Conservation (phyloP, 164 flowering plant genomes). For the Paratinospora sagittata region DNA sequence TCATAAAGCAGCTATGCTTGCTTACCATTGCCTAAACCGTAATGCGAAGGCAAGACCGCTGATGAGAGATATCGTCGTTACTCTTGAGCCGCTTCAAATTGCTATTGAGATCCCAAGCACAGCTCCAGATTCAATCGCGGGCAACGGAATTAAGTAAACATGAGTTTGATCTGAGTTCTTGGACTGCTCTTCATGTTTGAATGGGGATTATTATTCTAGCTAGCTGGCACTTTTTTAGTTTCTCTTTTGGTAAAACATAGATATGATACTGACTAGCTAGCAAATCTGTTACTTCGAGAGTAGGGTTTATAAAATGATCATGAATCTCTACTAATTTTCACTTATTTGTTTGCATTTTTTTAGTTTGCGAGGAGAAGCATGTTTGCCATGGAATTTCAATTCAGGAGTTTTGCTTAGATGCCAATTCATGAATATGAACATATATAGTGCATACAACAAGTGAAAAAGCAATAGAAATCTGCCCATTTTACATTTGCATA, state of each 20-base stretch:
- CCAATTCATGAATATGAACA: too few relatives aligned
- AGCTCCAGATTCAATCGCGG: not conserved
- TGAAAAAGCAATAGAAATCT: too few relatives aligned
- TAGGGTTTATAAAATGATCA: too few relatives aligned
- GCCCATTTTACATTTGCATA: too few relatives aligned
- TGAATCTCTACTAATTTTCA: too few relatives aligned
- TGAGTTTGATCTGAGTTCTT: not conserved
- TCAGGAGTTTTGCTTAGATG: too few relatives aligned
- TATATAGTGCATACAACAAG: too few relatives aligned
- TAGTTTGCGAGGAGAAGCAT: too few relatives aligned
- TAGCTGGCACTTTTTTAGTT: not conserved
- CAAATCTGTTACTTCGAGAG: not conserved
- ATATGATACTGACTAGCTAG: not conserved
- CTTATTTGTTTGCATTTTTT: too few relatives aligned
- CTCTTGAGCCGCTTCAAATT: slow-evolving; percentile 78
- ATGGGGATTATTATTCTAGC: too few relatives aligned
- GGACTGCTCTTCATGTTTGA: too few relatives aligned
- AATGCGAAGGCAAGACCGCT: slow-evolving; percentile 91
- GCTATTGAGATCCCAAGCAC: slow-evolving; percentile 22
- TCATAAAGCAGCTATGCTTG: slow-evolving; percentile 91
- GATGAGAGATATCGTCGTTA: slow-evolving; percentile 86
- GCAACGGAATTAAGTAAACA: not conserved
- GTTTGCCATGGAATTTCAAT: too few relatives aligned
- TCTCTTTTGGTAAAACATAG: not conserved
- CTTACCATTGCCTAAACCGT: slow-evolving; percentile 78